Conservation (phyloP, 2,329 filamentous ascomycete species). For the Cladosporium sphaerospermum region DNA sequence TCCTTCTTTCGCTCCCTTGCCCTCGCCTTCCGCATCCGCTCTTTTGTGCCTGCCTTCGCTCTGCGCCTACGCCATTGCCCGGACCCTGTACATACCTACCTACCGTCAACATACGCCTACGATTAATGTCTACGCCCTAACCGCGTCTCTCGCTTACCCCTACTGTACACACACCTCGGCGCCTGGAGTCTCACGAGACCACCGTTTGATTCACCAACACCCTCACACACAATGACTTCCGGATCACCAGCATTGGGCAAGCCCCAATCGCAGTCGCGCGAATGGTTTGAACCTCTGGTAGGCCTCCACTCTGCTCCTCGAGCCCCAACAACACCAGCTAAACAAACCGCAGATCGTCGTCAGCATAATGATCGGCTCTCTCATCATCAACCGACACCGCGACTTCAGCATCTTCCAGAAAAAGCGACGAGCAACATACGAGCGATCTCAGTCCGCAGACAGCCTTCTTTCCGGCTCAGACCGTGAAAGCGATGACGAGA, state of each 20-base stretch:
- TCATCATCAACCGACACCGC: conserved; percentile 36
- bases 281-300: conserved; percentile 24
- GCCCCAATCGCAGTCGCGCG: conserved; percentile 21
- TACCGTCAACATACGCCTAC: background rate
- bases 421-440: conserved; percentile 26
- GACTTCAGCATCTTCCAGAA: conserved; percentile 28
- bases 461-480: conserved; percentile 29
- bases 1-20: background rate
- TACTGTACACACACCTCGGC: background rate
- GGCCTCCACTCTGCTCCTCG: conserved; percentile 2
- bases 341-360: conserved; percentile 33
- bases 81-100: background rate
- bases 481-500: conserved; percentile 1
- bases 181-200: background rate
- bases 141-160: background rate
- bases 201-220: background rate
- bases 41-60: background rate
- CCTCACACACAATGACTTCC: background rate
- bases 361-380: conserved; percentile 37
- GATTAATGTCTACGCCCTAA: conserved; percentile 2
- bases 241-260: conserved; percentile 13
- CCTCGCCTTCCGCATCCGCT: background rate
- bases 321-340: background rate
- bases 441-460: conserved; percentile 38
- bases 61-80: background rate